Evolutionary conservation across 2,329 filamentous ascomycete species (phyloP).

Genomic region (Penicillium frequentans): DNA sequence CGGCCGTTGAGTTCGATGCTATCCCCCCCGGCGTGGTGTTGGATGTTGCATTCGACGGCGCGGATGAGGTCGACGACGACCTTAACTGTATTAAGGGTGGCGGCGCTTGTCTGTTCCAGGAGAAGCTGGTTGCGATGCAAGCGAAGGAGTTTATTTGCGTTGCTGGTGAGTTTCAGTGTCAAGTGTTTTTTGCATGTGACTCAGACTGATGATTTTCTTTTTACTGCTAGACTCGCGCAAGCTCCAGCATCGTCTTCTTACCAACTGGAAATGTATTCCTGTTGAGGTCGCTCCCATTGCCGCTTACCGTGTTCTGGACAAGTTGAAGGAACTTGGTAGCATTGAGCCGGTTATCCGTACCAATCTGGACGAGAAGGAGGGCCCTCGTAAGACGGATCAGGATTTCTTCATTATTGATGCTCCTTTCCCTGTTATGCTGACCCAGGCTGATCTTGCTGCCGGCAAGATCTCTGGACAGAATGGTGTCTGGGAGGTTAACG

Average conservation of each 20-base stretch:
- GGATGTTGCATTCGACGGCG: conserved; percentile 93
- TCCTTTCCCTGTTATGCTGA: conserved; percentile 73
- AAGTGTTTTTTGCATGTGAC: background rate
- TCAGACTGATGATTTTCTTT: background rate
- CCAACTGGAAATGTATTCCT: conserved; percentile 79
- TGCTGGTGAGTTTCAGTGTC: conserved; percentile 58
- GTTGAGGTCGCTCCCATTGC: conserved; percentile 91
- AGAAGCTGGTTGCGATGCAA: conserved; percentile 88
- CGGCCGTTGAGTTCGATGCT: conserved; percentile 74
- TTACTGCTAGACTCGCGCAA: conserved; percentile 75
- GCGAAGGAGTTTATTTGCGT: conserved; percentile 86
- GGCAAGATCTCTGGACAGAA: conserved; percentile 56
- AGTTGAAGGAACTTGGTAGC: conserved; percentile 72
- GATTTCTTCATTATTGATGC: conserved; percentile 90
- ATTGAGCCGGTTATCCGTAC: conserved; percentile 69
- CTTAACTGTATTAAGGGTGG: conserved; percentile 98
- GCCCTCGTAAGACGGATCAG: conserved; percentile 82
- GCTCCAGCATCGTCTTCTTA: conserved; percentile 71
- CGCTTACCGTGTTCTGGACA: conserved; percentile 71
- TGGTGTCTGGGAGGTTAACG: conserved; percentile 77
- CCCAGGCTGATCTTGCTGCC: conserved; percentile 56
- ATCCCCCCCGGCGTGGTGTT: conserved; percentile 65
- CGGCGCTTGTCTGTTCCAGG: conserved; percentile 95
- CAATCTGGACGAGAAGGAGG: conserved; percentile 73
- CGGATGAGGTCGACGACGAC: conserved; percentile 92